Evolutionary conservation across 257 asterid genomes (phyloP).

Genomic region (Solanum etuberosum): DNA sequence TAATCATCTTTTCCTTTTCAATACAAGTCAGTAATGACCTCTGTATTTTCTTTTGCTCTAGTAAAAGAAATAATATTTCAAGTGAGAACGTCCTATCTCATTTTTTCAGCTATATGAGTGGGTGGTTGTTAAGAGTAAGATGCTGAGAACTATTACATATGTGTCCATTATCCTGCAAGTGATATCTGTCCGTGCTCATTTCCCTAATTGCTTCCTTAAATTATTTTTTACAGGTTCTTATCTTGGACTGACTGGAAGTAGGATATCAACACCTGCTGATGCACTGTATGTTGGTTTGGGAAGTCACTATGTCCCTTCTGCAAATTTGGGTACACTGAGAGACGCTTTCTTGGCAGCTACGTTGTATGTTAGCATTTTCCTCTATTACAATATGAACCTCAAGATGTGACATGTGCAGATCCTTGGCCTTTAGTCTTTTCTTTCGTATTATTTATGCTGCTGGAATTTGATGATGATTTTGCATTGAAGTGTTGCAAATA

Average conservation of each 20-base stretch:
- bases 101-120: not conserved
- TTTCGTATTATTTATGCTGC: not conserved
- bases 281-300: slow-evolving; percentile 91
- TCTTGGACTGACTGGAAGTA: slow-evolving; percentile 91
- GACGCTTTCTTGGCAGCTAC: slow-evolving; percentile 49
- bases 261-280: slow-evolving; percentile 90
- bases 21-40: not conserved
- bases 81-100: not conserved
- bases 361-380: slow-evolving; percentile 38
- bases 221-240: slow-evolving; percentile 65
- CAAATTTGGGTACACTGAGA: slow-evolving; percentile 52
- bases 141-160: not conserved
- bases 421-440: not conserved
- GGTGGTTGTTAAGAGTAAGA: not conserved
- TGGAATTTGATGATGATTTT: not conserved
- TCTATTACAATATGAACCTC: not conserved
- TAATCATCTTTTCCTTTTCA: not conserved
- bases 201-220: not conserved
- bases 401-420: not conserved
- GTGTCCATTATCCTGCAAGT: not conserved
- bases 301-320: slow-evolving; percentile 84
- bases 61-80: not conserved
- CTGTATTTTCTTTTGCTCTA: not conserved
- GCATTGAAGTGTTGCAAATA: not conserved
- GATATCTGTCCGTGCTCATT: not conserved